phyloP scores from a whole-genome alignment of 768 basidiomycete species.

The Vararia minispora region DNA sequence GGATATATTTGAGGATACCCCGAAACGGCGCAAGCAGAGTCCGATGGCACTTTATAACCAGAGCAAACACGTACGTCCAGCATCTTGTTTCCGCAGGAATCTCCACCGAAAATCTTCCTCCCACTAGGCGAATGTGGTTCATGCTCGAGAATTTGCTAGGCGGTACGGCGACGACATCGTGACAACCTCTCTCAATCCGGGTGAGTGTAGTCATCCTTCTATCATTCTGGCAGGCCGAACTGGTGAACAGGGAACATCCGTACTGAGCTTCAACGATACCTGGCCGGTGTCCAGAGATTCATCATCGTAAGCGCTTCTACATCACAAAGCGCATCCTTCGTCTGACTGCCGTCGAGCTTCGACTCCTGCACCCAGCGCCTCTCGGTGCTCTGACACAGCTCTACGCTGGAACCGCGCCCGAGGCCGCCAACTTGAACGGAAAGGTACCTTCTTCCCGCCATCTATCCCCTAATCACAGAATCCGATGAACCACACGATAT shows the following conservation, averaged over 20 bases:
- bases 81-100: not conserved
- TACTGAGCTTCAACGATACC: conserved; percentile 4
- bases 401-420: conserved; percentile 30
- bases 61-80: conserved; percentile 7
- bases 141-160: conserved; percentile 17
- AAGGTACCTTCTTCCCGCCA: conserved; percentile 18
- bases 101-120: not conserved
- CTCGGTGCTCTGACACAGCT: conserved; percentile 31
- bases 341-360: not conserved
- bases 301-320: not conserved
- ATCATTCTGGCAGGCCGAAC: not conserved
- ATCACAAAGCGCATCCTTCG: not conserved
- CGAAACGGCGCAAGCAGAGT: conserved; percentile 11
- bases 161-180: conserved; percentile 17
- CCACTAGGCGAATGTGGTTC: conserved; percentile 16
- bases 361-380: conserved; percentile 1
- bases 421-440: conserved; percentile 19
- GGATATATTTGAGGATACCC: conserved; percentile 23
- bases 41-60: conserved; percentile 1
- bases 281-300: not conserved
- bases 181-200: conserved; percentile 16
- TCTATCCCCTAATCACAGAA: not conserved
- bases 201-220: not conserved
- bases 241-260: not conserved
- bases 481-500: not conserved